Conservation (phyloP, 2,329 filamentous ascomycete species). For the Thermomyces lanuginosus region DNA sequence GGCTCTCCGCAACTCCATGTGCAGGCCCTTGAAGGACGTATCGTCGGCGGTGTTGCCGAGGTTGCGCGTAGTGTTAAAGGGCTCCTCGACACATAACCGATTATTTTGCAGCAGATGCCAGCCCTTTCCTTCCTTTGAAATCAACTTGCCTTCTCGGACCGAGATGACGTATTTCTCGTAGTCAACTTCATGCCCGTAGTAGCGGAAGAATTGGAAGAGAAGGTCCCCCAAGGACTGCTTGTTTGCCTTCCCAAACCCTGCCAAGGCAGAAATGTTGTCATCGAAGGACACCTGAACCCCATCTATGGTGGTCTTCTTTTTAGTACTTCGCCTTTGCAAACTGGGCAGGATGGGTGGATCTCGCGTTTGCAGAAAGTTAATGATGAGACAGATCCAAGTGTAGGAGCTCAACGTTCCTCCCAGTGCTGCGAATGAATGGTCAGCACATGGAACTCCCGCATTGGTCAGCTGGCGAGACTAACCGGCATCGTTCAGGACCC, state of each 20-base stretch:
- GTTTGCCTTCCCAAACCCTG: slow-evolving; percentile 61
- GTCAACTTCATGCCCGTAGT: slow-evolving; percentile 85
- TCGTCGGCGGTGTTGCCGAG: slow-evolving; percentile 93
- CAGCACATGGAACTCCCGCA: slow-evolving; percentile 6
- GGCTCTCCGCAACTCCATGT: slow-evolving; percentile 73
- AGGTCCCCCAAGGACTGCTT: slow-evolving; percentile 68
- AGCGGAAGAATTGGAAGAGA: slow-evolving; percentile 90
- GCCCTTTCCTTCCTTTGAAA: slow-evolving; percentile 70
- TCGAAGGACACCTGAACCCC: slow-evolving; percentile 64
- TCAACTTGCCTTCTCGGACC: slow-evolving; percentile 60
- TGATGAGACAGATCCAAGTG: slow-evolving; percentile 97
- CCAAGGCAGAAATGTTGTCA: slow-evolving; percentile 62
- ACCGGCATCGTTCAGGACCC: slow-evolving; percentile 94
- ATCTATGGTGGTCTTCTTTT: slow-evolving; percentile 44
- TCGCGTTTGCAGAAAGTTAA: slow-evolving; percentile 85
- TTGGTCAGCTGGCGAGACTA: slow-evolving; percentile 22
- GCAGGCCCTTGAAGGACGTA: slow-evolving; percentile 79
- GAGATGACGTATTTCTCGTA: slow-evolving; percentile 75
- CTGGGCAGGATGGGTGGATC: slow-evolving; percentile 70
- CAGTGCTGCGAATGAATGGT: slow-evolving; percentile 43
- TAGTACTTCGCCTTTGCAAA: slow-evolving; percentile 56
- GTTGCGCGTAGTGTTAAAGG: slow-evolving; percentile 80
- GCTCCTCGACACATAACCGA: slow-evolving; percentile 85
- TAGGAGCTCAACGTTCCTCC: slow-evolving; percentile 94
- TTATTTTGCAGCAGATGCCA: slow-evolving; percentile 73